Evolutionary conservation across 257 asterid genomes (phyloP).

Genomic region (Plantago ovata): DNA sequence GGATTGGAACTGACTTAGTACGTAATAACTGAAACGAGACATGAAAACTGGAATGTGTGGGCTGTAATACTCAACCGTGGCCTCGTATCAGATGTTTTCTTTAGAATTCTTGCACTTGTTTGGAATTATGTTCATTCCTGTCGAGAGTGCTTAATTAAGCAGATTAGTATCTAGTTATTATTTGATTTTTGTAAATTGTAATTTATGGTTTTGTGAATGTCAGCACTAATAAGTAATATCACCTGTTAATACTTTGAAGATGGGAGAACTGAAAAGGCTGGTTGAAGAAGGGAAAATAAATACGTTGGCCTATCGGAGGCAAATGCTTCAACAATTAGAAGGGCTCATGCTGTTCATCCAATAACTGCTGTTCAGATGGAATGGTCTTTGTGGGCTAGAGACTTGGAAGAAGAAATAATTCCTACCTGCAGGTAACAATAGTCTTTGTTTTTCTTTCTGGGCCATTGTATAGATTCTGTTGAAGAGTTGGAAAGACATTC

Average conservation of each 20-base stretch:
- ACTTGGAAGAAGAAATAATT: conserved; percentile 41
- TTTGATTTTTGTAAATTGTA: no score
- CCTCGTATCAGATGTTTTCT: no score
- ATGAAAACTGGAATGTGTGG: no score
- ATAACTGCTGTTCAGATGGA: conserved; percentile 49
- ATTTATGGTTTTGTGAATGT: no score
- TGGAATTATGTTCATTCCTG: no score
- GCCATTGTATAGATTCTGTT: background rate
- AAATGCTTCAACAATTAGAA: conserved; percentile 46
- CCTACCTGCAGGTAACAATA: conserved; percentile 50
- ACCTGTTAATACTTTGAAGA: conserved; percentile 19
- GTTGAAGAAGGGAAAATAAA: conserved; percentile 59
- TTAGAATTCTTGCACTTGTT: no score
- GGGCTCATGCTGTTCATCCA: conserved; percentile 64
- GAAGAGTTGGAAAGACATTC: background rate
- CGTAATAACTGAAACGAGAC: no score
- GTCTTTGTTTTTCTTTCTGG: background rate
- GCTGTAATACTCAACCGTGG: no score
- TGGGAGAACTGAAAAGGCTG: conserved; percentile 49
- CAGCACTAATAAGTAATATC: no score
- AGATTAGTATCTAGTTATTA: no score
- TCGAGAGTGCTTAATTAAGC: no score
- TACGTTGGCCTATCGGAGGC: conserved; percentile 60
- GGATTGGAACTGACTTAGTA: no score
- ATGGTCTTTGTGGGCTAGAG: conserved; percentile 62